A percentile compares a stretch with the other conserved stretches of the same genome.
phyloP scores from a whole-genome alignment of 2,329 filamentous ascomycete species.

The Trichoderma sp. region DNA sequence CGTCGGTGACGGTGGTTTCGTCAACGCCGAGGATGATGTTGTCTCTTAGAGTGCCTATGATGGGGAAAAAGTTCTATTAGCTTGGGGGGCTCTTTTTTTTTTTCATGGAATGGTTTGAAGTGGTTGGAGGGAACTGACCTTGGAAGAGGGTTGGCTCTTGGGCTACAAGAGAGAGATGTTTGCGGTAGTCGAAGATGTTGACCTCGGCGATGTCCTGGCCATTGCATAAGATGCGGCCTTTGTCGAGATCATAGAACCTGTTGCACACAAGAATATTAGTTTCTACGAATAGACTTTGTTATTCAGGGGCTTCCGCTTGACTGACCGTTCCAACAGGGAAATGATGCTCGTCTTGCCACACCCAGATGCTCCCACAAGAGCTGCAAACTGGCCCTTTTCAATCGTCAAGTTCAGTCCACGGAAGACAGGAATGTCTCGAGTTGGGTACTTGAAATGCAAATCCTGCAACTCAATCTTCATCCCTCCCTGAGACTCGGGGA shows the following conservation, averaged over 20 bases:
- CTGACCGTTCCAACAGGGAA: constrained; percentile 53
- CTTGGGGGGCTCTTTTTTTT: not conserved
- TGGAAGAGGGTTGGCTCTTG: constrained; percentile 74
- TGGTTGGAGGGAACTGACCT: constrained; percentile 37
- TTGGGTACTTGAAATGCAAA: constrained; percentile 60
- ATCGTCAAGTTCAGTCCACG: constrained; percentile 62
- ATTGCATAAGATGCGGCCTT: constrained; percentile 65
- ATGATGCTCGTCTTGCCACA: constrained; percentile 74
- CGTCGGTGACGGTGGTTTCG: constrained; percentile 50
- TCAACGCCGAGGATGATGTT: constrained; percentile 67
- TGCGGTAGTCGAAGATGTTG: constrained; percentile 61
- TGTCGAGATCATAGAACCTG: constrained; percentile 67
- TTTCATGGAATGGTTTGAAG: not conserved
- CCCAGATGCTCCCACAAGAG: constrained; percentile 67
- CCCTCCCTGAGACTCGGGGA: constrained; percentile 48
- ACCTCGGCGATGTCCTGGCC: constrained; percentile 57
- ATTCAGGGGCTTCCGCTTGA: not conserved
- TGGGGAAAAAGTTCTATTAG: not conserved
- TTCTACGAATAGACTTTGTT: not conserved
- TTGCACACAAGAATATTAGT: not conserved
- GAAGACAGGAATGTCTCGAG: constrained; percentile 56
- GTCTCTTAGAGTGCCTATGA: constrained; percentile 58
- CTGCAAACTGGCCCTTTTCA: constrained; percentile 67
- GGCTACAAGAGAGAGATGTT: constrained; percentile 66
- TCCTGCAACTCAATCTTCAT: constrained; percentile 57